These are phyloP conservation scores for Agaricus subrufescens DNA, from an alignment of 768 basidiomycete genomes.

Conservation along the genomic window DNA sequence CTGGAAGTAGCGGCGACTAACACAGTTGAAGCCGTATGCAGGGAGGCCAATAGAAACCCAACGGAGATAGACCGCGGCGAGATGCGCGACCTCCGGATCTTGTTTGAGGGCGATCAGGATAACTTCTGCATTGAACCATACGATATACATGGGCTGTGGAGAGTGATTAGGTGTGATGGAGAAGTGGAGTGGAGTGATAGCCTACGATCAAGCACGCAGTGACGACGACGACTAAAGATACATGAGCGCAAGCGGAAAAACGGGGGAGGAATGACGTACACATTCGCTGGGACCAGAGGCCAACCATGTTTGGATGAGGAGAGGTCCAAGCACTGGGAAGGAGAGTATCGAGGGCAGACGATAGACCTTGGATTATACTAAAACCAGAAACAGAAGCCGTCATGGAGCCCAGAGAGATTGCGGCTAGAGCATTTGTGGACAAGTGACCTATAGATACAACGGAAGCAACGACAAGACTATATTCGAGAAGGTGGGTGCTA, in stretches of 20 bases:
- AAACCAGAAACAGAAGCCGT: conserved; percentile 71
- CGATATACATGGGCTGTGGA: conserved; percentile 44
- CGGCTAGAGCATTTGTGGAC: conserved; percentile 85
- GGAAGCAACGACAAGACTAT: conserved; percentile 77
- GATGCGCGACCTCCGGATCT: conserved; percentile 78
- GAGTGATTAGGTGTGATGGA: conserved; percentile 22
- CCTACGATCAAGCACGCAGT: conserved; percentile 54
- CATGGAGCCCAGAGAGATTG: conserved; percentile 71
- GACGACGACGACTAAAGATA: conserved; percentile 54
- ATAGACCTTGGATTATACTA: conserved; percentile 78
- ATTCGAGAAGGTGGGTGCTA: conserved; percentile 80
- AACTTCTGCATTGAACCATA: conserved; percentile 83
- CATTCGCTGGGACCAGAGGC: conserved; percentile 90
- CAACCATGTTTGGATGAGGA: conserved; percentile 74
- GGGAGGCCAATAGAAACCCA: conserved; percentile 79
- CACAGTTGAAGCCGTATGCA: conserved; percentile 48
- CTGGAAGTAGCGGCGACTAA: conserved; percentile 54
- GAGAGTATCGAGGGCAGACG: conserved; percentile 86
- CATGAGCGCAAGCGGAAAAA: background rate
- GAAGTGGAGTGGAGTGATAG: conserved; percentile 12
- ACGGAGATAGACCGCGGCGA: conserved; percentile 73
- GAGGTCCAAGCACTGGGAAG: conserved; percentile 96
- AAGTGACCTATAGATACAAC: conserved; percentile 89
- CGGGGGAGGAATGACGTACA: conserved; percentile 36
- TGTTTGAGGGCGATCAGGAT: conserved; percentile 74